phyloP scores from a whole-genome alignment of 805 yeast genomes.

The Candida maesae region DNA sequence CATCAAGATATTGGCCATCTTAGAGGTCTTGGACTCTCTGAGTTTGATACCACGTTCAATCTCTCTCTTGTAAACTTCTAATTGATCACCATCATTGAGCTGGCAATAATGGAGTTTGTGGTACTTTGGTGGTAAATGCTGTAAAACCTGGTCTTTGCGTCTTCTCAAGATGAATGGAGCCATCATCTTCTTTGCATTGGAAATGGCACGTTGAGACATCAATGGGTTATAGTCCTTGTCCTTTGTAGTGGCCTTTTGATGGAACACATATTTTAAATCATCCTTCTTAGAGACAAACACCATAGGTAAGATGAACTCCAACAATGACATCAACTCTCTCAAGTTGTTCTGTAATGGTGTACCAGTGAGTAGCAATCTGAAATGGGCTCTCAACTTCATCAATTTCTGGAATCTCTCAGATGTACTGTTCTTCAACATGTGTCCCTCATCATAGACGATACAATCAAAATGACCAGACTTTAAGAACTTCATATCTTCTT shows the following conservation, averaged over 20 bases:
- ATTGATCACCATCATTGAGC: conserved; percentile 51
- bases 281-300: conserved; percentile 78
- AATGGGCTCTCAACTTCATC: conserved; percentile 80
- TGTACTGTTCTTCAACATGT: conserved; percentile 85
- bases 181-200: conserved; percentile 96
- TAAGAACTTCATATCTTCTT: conserved; percentile 76
- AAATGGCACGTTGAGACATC: conserved; percentile 84
- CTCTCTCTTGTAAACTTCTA: conserved; percentile 56
- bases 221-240: conserved; percentile 66
- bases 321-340: conserved; percentile 81
- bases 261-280: conserved; percentile 77
- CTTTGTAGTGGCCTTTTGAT: conserved; percentile 78
- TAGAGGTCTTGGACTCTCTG: conserved; percentile 25
- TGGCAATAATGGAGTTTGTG: conserved; percentile 65
- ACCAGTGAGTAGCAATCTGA: conserved; percentile 87
- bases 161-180: conserved; percentile 94
- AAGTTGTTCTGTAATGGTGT: conserved; percentile 95
- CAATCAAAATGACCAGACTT: conserved; percentile 74
- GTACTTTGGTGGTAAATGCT: conserved; percentile 78
- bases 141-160: conserved; percentile 85
- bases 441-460: conserved; percentile 96
- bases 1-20: conserved; percentile 77
- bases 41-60: conserved; percentile 38
- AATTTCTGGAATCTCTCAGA: conserved; percentile 85
- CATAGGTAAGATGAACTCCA: conserved; percentile 86